These are phyloP conservation scores for Tylopilus vinaceipallidus DNA, from an alignment of 768 basidiomycete genomes.

Conservation along the genomic window DNA sequence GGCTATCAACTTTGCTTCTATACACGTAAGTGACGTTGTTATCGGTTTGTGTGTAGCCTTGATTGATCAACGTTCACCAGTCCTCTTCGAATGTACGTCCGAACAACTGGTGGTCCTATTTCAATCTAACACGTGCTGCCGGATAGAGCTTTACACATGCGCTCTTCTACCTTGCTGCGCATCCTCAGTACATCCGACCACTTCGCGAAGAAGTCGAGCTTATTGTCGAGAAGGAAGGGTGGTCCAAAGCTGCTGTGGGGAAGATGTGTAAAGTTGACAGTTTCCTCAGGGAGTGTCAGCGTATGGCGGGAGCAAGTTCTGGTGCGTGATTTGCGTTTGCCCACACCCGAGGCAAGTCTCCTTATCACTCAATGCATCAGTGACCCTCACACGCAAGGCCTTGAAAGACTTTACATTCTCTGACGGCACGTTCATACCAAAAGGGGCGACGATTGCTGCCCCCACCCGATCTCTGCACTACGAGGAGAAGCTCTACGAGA, in stretches of 20 bases:
- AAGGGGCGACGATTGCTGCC: background rate
- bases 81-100: background rate
- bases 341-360: too few species aligned
- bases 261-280: slow-evolving; percentile 5
- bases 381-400: too few species aligned
- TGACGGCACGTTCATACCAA: background rate
- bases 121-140: background rate
- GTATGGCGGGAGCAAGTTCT: background rate
- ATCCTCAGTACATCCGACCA: background rate
- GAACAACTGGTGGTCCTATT: background rate
- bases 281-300: slow-evolving; percentile 5
- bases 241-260: background rate
- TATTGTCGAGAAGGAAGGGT: background rate
- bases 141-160: background rate
- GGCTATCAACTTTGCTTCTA: background rate
- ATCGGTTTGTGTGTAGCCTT: too few species aligned
- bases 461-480: background rate
- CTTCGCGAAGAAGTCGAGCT: slow-evolving; percentile 3
- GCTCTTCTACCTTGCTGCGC: background rate
- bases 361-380: too few species aligned
- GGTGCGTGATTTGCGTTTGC: background rate
- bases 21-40: background rate
- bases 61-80: background rate
- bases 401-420: too few species aligned
- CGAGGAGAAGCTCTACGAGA: background rate